Evolutionary conservation across 2,329 filamentous ascomycete genomes (phyloP).

Genomic region (Sporothrix protearum): DNA sequence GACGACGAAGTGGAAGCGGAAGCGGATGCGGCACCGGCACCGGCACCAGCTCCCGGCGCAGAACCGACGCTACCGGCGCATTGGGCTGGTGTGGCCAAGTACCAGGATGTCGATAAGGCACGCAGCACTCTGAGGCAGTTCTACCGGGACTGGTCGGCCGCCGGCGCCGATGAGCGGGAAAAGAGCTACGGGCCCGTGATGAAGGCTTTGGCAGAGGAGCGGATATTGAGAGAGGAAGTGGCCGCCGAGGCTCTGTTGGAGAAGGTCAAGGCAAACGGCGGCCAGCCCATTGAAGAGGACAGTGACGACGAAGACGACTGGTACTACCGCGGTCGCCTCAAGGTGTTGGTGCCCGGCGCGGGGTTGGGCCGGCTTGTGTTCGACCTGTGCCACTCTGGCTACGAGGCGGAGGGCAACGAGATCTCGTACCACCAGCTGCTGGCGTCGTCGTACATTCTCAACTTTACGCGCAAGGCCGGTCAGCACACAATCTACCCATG

Average conservation of each 20-base stretch:
- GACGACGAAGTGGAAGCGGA: neutral
- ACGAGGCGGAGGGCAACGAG: conserved; percentile 80
- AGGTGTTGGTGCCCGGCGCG: conserved; percentile 82
- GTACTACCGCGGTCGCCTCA: conserved; percentile 43
- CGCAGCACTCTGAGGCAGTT: conserved; percentile 89
- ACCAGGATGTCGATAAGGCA: conserved; percentile 81
- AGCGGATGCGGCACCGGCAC: too few relatives aligned
- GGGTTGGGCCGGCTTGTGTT: conserved; percentile 86
- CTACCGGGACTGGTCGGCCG: conserved; percentile 88
- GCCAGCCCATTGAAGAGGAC: neutral
- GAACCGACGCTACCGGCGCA: conserved; percentile 52
- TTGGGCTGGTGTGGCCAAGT: conserved; percentile 67
- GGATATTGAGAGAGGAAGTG: conserved; percentile 29
- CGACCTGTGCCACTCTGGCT: conserved; percentile 73
- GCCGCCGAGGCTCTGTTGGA: conserved; percentile 15
- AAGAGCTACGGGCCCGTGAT: conserved; percentile 74
- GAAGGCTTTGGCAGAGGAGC: conserved; percentile 55
- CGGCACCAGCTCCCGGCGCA: conserved; percentile 32
- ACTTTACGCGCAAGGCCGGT: conserved; percentile 56
- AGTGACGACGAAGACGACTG: conserved; percentile 4
- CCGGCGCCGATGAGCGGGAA: conserved; percentile 69
- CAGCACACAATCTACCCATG: conserved; percentile 80
- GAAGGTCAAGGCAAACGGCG: neutral
- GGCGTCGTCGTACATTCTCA: conserved; percentile 73
- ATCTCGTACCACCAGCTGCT: conserved; percentile 97